These are phyloP conservation scores for Candida ponderosae DNA, from an alignment of 805 yeast species.

Conservation along the genomic window DNA sequence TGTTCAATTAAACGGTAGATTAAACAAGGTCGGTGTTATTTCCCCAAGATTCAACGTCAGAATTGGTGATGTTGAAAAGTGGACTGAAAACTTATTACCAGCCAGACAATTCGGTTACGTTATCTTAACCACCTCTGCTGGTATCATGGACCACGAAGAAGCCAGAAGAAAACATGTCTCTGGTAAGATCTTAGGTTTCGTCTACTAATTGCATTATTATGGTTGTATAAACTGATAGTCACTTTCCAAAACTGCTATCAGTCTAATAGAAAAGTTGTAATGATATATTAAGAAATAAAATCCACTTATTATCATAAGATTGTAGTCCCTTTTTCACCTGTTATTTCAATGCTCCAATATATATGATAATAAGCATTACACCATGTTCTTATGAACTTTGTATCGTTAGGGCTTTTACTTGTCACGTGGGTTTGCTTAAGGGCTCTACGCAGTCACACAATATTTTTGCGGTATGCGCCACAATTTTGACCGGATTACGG, in stretches of 20 bases:
- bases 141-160: slow-evolving; percentile 99
- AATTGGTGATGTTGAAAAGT: slow-evolving; percentile 91
- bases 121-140: slow-evolving; percentile 97
- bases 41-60: slow-evolving; percentile 98
- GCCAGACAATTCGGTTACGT: slow-evolving; percentile 99
- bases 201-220: slow-evolving; percentile 47
- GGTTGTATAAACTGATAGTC: not conserved
- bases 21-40: slow-evolving; percentile 98
- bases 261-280: not conserved
- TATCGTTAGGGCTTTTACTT: no score
- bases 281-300: not conserved
- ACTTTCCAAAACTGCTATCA: not conserved
- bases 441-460: not conserved
- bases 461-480: no score
- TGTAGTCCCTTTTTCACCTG: no score
- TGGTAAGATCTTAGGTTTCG: slow-evolving; percentile 98
- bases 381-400: no score
- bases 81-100: slow-evolving; percentile 98
- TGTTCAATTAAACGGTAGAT: slow-evolving; percentile 94
- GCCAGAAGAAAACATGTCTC: slow-evolving; percentile 99
- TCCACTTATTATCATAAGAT: no score
- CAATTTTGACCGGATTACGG: no score
- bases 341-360: no score
- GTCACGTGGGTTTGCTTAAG: not conserved
- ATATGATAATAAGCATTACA: no score